Conservation (phyloP, 306 rosid genomes). For the Styphnolobium japonicum region DNA sequence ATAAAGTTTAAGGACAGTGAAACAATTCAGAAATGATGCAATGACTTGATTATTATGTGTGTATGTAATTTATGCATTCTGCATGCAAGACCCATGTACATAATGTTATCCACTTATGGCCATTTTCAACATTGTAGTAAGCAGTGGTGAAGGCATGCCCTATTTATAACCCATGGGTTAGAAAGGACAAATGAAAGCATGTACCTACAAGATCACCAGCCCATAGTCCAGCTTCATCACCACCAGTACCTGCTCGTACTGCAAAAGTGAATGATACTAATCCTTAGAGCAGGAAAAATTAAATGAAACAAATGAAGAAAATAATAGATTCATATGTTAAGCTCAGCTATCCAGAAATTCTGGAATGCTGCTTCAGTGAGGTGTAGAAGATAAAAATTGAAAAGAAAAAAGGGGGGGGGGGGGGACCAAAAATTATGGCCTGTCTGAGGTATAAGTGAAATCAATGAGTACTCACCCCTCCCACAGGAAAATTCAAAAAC, state of each 20-base stretch:
- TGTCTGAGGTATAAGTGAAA: neutral
- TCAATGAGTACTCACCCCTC: neutral
- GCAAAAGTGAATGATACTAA: constrained; percentile 35
- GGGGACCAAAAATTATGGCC: neutral
- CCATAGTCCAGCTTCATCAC: constrained; percentile 99
- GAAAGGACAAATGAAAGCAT: constrained; percentile 62
- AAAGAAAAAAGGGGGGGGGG: neutral
- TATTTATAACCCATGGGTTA: constrained; percentile 23
- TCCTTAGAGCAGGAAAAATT: constrained; percentile 11
- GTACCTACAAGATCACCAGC: constrained; percentile 99
- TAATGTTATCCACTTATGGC: neutral
- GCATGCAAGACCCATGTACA: neutral
- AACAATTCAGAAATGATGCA: constrained; percentile 20
- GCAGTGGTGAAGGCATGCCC: constrained; percentile 4
- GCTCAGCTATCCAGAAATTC: constrained; percentile 1
- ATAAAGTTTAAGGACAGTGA: neutral
- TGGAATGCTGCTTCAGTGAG: constrained; percentile 15
- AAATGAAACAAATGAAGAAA: constrained; percentile 2
- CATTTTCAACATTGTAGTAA: neutral
- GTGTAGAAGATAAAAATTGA: neutral
- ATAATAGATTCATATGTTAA: neutral
- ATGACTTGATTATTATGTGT: neutral
- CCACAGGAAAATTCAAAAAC: neutral
- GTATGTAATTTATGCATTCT: constrained; percentile 9
- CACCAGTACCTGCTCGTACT: constrained; percentile 99